Evolutionary conservation across 306 rosid species (phyloP).

Genomic region (Acacia crassicarpa): DNA sequence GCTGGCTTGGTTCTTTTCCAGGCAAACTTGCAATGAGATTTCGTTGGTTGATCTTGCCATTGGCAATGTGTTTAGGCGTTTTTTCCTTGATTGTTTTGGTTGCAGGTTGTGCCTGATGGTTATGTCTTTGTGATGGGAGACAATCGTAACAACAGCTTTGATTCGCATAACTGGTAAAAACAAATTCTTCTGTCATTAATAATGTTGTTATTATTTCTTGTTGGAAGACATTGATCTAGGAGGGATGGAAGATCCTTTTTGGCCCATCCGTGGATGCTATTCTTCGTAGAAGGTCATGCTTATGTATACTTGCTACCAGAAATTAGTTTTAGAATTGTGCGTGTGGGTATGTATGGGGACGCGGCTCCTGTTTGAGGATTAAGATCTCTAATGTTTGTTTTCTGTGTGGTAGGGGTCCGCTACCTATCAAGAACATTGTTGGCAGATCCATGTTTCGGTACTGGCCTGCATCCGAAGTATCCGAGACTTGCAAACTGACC

Average conservation of each 20-base stretch:
- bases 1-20: not conserved
- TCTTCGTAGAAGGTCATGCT: conserved; percentile 31
- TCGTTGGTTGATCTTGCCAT: conserved; percentile 6
- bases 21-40: not conserved
- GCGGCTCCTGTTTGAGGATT: not conserved
- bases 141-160: conserved; percentile 91
- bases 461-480: conserved; percentile 89
- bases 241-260: conserved; percentile 14
- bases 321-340: not conserved
- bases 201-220: conserved; percentile 28
- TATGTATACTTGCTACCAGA: conserved; percentile 33
- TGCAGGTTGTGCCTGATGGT: conserved; percentile 91
- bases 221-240: conserved; percentile 25
- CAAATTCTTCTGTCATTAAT: conserved; percentile 20
- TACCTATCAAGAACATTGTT: conserved; percentile 80
- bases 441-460: conserved; percentile 91
- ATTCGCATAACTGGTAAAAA: conserved; percentile 92
- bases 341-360: not conserved
- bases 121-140: conserved; percentile 97
- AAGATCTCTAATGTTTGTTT: conserved; percentile 25
- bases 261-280: conserved; percentile 31
- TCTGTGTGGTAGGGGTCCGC: conserved; percentile 82
- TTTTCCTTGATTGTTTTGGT: not conserved
- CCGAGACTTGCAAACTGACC: conserved; percentile 40
- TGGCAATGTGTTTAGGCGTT: conserved; percentile 2